Percentiles rank a stretch among this genome's conserved stretches.
These are phyloP conservation scores for Backusella psychrophila DNA, from an alignment of 192 early-diverging fungal genomes.

Conservation along the genomic window DNA sequence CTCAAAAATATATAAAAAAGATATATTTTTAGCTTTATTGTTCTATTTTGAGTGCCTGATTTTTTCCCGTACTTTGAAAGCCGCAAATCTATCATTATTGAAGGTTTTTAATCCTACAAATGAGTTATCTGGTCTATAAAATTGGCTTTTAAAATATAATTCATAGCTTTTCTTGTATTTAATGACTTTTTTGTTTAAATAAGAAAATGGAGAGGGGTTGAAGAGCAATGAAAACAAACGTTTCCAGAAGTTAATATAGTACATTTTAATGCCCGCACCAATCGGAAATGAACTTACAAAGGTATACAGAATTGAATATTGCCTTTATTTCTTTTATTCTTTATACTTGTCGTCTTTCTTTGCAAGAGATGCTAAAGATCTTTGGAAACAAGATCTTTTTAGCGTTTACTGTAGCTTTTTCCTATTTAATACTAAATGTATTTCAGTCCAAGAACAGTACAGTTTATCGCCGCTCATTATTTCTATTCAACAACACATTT, in stretches of 20 bases:
- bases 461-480: not conserved
- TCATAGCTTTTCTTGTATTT: too few relatives aligned
- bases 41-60: too few relatives aligned
- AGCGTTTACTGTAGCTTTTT: not conserved
- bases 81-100: too few relatives aligned
- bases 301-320: not conserved
- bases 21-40: too few relatives aligned
- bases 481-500: not conserved
- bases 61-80: too few relatives aligned
- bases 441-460: not conserved
- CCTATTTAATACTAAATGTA: not conserved
- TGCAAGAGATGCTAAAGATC: not conserved
- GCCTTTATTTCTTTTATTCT: not conserved
- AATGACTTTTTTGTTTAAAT: too few relatives aligned
- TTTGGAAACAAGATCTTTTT: not conserved
- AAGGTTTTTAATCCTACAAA: too few relatives aligned
- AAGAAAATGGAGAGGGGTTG: too few relatives aligned
- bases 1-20: too few relatives aligned
- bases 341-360: not conserved
- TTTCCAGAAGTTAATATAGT: not conserved
- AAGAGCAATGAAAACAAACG: too few relatives aligned
- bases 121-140: too few relatives aligned
- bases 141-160: too few relatives aligned
- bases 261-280: not conserved
- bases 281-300: not conserved